Conservation (phyloP, 352 stramenopile species). For the Poterioochromonas sp. region DNA sequence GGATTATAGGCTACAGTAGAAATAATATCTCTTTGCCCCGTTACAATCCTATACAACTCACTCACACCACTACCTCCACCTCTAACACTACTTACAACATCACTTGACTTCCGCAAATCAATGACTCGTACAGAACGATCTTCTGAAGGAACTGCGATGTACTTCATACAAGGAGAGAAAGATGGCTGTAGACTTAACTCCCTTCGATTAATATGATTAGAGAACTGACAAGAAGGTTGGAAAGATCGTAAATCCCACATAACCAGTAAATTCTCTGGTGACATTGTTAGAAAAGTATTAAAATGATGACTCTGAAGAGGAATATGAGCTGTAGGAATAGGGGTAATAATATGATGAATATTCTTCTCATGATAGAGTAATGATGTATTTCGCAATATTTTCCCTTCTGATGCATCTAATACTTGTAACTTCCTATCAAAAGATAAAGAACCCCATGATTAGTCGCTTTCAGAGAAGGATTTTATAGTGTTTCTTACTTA, state of each 20-base stretch:
- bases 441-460: not conserved
- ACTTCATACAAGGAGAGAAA: conserved; percentile 7
- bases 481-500: not conserved
- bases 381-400: not conserved
- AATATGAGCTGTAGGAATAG: not conserved
- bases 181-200: not conserved
- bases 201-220: conserved; percentile 4
- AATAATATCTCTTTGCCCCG: not conserved
- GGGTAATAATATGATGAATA: not conserved
- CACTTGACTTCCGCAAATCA: too few species aligned
- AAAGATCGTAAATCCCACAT: conserved; percentile 21
- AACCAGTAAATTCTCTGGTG: not conserved
- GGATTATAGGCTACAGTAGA: conserved; percentile 8
- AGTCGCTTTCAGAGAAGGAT: not conserved
- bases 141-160: conserved; percentile 25
- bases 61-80: too few species aligned
- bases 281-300: not conserved
- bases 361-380: not conserved
- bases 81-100: too few species aligned
- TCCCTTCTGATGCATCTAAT: not conserved
- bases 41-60: not conserved
- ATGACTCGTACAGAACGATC: not conserved
- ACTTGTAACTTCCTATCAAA: not conserved
- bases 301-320: not conserved
- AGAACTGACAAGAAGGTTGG: not conserved